phyloP scores from a whole-genome alignment of 176 grass and related monocot species.

The sorghum (Sorghum bicolor) region DNA sequence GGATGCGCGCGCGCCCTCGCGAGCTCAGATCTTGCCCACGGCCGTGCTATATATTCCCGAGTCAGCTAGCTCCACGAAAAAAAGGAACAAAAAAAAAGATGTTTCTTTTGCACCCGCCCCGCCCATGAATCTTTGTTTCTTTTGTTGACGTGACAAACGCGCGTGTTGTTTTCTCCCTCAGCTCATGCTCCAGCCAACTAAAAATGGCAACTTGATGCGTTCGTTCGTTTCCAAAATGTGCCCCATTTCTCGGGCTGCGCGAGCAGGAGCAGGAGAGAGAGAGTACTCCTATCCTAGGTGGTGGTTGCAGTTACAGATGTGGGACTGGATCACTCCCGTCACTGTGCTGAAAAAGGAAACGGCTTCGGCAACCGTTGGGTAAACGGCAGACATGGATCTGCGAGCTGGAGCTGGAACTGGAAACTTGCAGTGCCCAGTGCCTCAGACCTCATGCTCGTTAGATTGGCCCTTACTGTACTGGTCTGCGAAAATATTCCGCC shows the following conservation, averaged over 20 bases:
- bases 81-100: background rate
- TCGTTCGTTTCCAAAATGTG: conserved; percentile 24
- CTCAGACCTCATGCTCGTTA: conserved; percentile 6
- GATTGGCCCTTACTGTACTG: conserved; percentile 38
- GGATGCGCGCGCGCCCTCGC: background rate
- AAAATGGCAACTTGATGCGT: conserved; percentile 22
- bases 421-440: conserved; percentile 16
- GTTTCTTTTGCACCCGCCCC: background rate
- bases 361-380: conserved; percentile 30
- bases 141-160: conserved; percentile 49
- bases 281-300: too few species aligned
- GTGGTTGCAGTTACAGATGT: conserved; percentile 21
- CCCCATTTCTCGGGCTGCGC: conserved; percentile 15
- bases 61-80: background rate
- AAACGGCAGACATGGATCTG: conserved; percentile 40
- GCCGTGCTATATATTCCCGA: background rate
- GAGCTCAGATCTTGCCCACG: conserved; percentile 38
- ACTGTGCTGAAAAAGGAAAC: conserved; percentile 41
- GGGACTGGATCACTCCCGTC: conserved; percentile 40
- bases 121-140: conserved; percentile 17
- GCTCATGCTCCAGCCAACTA: background rate
- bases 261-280: conserved; percentile 9
- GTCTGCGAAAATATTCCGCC: conserved; percentile 13
- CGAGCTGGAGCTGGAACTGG: conserved; percentile 38
- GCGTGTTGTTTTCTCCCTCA: background rate